These are phyloP conservation scores for Lactifluus echinatus DNA, from an alignment of 768 basidiomycete species.

Conservation along the genomic window DNA sequence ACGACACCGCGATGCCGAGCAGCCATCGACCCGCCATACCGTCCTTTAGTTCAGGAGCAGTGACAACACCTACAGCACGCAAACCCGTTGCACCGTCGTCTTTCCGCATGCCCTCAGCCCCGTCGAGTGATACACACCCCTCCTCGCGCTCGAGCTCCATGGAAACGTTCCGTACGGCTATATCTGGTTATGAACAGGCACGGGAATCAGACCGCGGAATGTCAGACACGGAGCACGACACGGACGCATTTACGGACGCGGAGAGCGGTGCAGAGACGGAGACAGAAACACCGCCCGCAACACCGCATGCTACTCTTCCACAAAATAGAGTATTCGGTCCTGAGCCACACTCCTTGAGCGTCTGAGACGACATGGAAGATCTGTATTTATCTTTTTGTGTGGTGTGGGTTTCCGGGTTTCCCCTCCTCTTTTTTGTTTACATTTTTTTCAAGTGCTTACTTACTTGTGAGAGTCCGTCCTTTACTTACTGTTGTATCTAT, in stretches of 20 bases:
- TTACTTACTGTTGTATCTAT: background rate
- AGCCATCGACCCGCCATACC: background rate
- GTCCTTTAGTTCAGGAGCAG: background rate
- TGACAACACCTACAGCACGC: background rate
- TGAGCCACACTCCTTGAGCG: background rate
- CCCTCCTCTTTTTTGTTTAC: background rate
- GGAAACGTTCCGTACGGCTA: slow-evolving; percentile 11
- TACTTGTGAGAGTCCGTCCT: too few species aligned
- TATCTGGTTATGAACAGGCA: background rate
- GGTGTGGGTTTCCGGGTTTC: too few species aligned
- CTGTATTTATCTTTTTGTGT: background rate
- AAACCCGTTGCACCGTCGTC: slow-evolving; percentile 7
- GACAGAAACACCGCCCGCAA: background rate
- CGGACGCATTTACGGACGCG: slow-evolving; percentile 7
- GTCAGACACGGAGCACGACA: slow-evolving; percentile 9
- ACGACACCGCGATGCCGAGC: background rate
- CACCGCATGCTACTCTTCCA: background rate
- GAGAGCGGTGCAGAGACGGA: slow-evolving; percentile 1
- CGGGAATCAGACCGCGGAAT: background rate
- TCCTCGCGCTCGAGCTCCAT: slow-evolving; percentile 18
- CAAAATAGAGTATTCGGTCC: background rate
- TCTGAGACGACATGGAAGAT: background rate
- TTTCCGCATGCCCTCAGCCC: slow-evolving; percentile 16
- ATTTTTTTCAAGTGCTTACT: background rate
- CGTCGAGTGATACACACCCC: background rate